A percentile compares a stretch with the other conserved stretches of the same genome.
Conservation (phyloP, 192 early-diverging fungal species). For the Coemansia sp. region DNA sequence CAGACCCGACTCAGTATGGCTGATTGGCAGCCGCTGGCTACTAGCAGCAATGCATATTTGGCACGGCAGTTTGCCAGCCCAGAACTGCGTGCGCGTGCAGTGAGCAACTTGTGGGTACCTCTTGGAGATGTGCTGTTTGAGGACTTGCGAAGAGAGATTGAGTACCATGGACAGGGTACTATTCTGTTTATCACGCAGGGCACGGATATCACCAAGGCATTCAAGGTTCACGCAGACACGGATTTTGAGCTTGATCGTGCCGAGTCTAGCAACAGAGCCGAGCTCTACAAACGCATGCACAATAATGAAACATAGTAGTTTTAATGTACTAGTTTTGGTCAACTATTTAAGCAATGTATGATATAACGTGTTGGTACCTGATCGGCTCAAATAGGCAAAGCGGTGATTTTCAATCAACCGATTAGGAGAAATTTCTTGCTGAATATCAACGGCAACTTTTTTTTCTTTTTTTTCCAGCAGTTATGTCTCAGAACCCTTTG, state of each 20-base stretch:
- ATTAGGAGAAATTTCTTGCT: no score
- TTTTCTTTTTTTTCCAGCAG: no score
- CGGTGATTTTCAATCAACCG: no score
- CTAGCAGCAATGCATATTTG: constrained; percentile 7
- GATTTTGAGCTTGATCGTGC: constrained; percentile 12
- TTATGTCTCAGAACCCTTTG: no score
- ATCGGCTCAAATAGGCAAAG: no score
- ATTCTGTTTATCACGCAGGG: constrained; percentile 41
- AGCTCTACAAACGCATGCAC: constrained; percentile 2
- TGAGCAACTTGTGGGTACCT: constrained; percentile 48
- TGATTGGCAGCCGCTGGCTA: not conserved
- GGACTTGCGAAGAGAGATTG: constrained; percentile 20
- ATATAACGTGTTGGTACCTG: no score
- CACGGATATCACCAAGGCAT: constrained; percentile 11
- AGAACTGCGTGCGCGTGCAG: constrained; percentile 20
- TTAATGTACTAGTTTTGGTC: no score
- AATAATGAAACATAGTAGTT: no score
- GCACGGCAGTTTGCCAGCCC: constrained; percentile 23
- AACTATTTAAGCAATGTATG: no score
- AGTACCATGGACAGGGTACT: constrained; percentile 37
- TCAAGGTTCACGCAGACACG: constrained; percentile 19
- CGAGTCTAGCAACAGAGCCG: constrained; percentile 17
- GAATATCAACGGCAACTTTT: no score
- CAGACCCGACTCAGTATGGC: not conserved
- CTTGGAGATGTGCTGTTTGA: constrained; percentile 27